Percentiles rank a stretch among this genome's conserved stretches.
phyloP scores from a whole-genome alignment of 805 yeast species.

The Hanseniaspora mollemarum region DNA sequence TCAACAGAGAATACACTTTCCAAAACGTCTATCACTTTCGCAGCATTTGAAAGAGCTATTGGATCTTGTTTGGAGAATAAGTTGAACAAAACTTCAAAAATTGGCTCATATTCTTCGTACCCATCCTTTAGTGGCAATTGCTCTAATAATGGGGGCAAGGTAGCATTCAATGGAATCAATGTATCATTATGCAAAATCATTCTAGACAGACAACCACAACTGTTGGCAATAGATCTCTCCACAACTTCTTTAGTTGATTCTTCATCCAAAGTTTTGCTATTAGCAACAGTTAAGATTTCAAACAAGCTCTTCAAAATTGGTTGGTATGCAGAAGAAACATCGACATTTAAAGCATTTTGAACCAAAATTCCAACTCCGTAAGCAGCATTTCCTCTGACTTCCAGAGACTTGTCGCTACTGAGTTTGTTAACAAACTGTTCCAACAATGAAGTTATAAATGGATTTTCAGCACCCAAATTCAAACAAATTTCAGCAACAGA shows the following conservation, averaged over 20 bases:
- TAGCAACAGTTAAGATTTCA: conserved; percentile 66
- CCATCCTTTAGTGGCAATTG: conserved; percentile 83
- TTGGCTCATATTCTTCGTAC: conserved; percentile 85
- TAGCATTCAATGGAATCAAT: conserved; percentile 65
- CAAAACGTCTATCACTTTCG: conserved; percentile 54
- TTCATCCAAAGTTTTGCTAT: conserved; percentile 51
- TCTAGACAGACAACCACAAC: conserved; percentile 94
- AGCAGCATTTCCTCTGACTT: conserved; percentile 89
- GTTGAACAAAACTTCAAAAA: conserved; percentile 63
- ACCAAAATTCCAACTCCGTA: conserved; percentile 81
- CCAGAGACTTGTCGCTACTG: conserved; percentile 64
- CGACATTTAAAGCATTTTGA: conserved; percentile 36
- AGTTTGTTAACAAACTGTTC: conserved; percentile 58
- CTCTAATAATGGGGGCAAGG: conserved; percentile 59
- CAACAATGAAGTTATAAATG: conserved; percentile 57
- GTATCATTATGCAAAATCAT: conserved; percentile 62
- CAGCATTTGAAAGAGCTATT: conserved; percentile 43
- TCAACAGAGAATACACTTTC: conserved; percentile 65
- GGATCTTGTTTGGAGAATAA: conserved; percentile 56
- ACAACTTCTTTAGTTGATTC: conserved; percentile 70
- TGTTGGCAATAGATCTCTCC: conserved; percentile 81
- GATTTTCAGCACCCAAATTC: conserved; percentile 56
- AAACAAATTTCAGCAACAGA: conserved; percentile 79
- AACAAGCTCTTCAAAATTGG: conserved; percentile 56
- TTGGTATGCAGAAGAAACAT: conserved; percentile 53